A percentile compares a stretch with the other conserved stretches of the same genome.
Evolutionary conservation across 257 asterid species (phyloP).

Genomic region (Primulina huaijiensis): DNA sequence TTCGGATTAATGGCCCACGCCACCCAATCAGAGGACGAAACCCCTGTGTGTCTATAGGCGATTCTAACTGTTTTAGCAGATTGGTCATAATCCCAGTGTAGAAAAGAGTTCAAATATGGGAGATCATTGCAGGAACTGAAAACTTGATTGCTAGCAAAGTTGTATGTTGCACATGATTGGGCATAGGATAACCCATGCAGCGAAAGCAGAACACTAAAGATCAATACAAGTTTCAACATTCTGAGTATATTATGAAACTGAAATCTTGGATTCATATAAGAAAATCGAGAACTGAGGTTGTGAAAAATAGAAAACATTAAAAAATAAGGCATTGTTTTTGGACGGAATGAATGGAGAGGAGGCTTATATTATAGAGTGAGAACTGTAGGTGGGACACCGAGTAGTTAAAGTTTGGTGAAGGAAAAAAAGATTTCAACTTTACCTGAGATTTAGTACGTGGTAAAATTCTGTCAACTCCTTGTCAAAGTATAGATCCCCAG

Average conservation of each 20-base stretch:
- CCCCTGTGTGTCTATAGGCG: conserved; percentile 56
- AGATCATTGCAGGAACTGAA: conserved; percentile 69
- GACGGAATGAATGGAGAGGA: not conserved
- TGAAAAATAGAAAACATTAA: not conserved
- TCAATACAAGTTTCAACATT: conserved; percentile 25
- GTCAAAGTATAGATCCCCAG: conserved; percentile 31
- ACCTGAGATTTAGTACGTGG: conserved; percentile 27
- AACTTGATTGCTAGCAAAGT: conserved; percentile 53
- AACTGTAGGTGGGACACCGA: conserved; percentile 45
- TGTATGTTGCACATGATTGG: conserved; percentile 61
- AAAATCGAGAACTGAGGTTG: not conserved
- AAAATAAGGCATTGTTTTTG: not conserved
- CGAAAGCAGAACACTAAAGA: conserved; percentile 33
- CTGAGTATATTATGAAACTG: not conserved
- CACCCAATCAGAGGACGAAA: conserved; percentile 53
- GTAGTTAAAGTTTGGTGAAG: conserved; percentile 67
- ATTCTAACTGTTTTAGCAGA: conserved; percentile 48
- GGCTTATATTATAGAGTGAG: conserved; percentile 22
- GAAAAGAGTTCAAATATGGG: conserved; percentile 64
- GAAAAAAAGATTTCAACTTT: conserved; percentile 19
- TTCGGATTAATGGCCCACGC: conserved; percentile 85
- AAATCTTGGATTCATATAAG: not conserved
- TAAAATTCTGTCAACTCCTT: conserved; percentile 20
- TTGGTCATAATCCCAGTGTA: conserved; percentile 66
- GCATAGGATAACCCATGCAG: conserved; percentile 36